phyloP scores from a whole-genome alignment of 78 protist species.

The Cavenderia fasciculata region DNA sequence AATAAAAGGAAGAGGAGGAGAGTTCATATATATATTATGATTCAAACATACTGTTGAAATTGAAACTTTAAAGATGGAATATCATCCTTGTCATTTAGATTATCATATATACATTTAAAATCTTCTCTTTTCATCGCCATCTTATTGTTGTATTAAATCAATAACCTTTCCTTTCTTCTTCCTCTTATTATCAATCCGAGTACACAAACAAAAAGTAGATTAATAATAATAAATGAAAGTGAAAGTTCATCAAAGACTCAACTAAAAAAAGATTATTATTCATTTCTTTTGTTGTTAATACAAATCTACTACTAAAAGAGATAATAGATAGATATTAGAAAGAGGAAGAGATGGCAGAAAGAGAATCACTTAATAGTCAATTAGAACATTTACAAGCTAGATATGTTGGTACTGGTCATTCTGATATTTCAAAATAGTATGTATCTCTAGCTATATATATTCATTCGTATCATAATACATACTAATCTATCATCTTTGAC shows the following conservation, averaged over 20 bases:
- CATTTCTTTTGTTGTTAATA: background rate
- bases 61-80: constrained; percentile 1
- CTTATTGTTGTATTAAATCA: background rate
- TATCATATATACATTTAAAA: constrained; percentile 22
- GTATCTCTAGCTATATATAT: too few species aligned
- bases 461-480: too few species aligned
- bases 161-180: too few species aligned
- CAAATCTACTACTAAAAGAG: background rate
- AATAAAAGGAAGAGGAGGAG: background rate
- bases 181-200: too few species aligned
- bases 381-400: constrained; percentile 76
- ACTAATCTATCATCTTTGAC: too few species aligned
- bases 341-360: constrained; percentile 50
- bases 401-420: constrained; percentile 83
- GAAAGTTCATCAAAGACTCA: too few species aligned
- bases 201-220: too few species aligned
- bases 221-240: too few species aligned
- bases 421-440: constrained; percentile 79
- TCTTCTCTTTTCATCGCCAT: constrained; percentile 32
- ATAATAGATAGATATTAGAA: background rate
- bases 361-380: constrained; percentile 79
- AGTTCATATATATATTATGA: background rate
- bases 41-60: constrained; percentile 15
- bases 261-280: background rate
- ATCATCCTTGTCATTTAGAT: constrained; percentile 57